These are phyloP conservation scores for Ceratocystis harringtonii DNA, from an alignment of 2,329 filamentous ascomycete species.

Conservation along the genomic window DNA sequence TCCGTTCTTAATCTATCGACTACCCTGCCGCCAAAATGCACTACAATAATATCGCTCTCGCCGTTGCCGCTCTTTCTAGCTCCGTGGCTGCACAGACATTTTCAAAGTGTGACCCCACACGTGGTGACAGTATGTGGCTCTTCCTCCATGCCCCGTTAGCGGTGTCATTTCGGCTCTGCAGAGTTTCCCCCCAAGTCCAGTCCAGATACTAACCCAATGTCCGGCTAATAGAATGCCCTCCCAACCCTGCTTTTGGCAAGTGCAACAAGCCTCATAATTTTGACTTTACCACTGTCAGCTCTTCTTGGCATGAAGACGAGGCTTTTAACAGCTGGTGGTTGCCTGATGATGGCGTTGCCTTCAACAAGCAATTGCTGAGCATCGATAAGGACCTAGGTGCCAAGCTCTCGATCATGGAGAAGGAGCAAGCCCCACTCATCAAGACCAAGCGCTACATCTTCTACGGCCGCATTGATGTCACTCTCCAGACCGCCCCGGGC, in stretches of 20 bases:
- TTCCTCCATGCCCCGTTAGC: not conserved
- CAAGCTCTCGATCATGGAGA: constrained; percentile 40
- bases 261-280: constrained; percentile 30
- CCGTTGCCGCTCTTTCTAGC: constrained; percentile 28
- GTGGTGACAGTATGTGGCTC: constrained; percentile 17
- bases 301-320: constrained; percentile 27
- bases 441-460: constrained; percentile 65
- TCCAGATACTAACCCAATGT: too few relatives aligned
- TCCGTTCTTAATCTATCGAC: not conserved
- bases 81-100: constrained; percentile 41
- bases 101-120: constrained; percentile 37
- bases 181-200: not conserved
- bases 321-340: constrained; percentile 22
- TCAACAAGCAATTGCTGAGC: constrained; percentile 20
- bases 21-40: constrained; percentile 19
- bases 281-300: constrained; percentile 47
- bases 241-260: constrained; percentile 46
- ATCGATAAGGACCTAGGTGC: constrained; percentile 23
- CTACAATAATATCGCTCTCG: constrained; percentile 31
- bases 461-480: constrained; percentile 61
- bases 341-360: constrained; percentile 24
- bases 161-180: constrained; percentile 1
- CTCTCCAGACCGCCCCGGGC: constrained; percentile 55
- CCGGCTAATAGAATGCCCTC: constrained; percentile 33
- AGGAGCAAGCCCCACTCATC: constrained; percentile 46